phyloP scores from a whole-genome alignment of 768 basidiomycete genomes.

The Lactifluus rugatus region DNA sequence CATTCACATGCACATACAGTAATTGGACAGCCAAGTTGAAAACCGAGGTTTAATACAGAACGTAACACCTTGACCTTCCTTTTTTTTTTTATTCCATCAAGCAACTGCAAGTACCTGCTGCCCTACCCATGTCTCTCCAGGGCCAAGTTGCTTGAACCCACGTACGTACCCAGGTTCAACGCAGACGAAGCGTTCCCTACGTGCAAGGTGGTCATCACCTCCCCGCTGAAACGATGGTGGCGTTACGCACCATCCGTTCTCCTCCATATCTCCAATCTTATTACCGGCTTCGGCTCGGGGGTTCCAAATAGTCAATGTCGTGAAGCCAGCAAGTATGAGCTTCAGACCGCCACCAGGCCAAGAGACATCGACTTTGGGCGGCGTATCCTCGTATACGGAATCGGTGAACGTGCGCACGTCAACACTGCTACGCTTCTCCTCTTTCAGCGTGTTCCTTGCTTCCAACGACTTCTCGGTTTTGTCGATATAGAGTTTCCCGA shows the following conservation, averaged over 20 bases:
- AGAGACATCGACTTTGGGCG: slow-evolving; percentile 43
- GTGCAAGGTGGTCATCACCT: background rate
- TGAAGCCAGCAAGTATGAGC: slow-evolving; percentile 46
- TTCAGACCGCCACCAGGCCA: slow-evolving; percentile 52
- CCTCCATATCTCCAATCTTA: slow-evolving; percentile 85
- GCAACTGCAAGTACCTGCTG: slow-evolving; percentile 54
- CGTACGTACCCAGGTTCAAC: slow-evolving; percentile 84
- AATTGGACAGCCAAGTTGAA: background rate
- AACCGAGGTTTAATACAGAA: background rate
- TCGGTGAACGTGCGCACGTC: slow-evolving; percentile 63
- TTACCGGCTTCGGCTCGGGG: slow-evolving; percentile 60
- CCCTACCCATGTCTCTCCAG: slow-evolving; percentile 68
- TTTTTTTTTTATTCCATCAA: background rate
- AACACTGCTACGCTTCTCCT: slow-evolving; percentile 52
- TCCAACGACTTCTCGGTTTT: slow-evolving; percentile 61
- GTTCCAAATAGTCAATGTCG: slow-evolving; percentile 93
- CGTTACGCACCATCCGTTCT: slow-evolving; percentile 63
- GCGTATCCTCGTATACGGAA: slow-evolving; percentile 63
- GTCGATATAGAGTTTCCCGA: slow-evolving; percentile 61
- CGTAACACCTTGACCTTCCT: background rate
- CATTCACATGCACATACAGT: background rate
- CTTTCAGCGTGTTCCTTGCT: slow-evolving; percentile 39
- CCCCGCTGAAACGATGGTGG: background rate
- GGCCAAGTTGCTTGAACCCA: slow-evolving; percentile 53
- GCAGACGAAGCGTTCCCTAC: slow-evolving; percentile 77